Conservation (phyloP, 2,329 filamentous ascomycete genomes). For the Calonectria honghensis region DNA sequence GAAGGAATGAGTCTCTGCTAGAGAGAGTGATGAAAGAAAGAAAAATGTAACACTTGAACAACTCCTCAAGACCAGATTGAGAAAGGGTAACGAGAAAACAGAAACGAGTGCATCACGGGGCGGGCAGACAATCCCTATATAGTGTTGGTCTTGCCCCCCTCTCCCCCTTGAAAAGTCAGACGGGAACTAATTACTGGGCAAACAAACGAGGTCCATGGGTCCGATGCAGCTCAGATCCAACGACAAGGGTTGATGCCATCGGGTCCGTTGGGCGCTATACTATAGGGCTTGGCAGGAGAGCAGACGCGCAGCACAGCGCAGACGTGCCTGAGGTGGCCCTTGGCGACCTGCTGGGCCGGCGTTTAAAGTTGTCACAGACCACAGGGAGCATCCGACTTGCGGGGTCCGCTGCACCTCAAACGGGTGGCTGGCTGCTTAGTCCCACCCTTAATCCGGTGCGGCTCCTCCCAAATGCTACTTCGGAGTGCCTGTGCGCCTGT, state of each 20-base stretch:
- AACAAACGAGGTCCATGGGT: conserved; percentile 13
- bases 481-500: not conserved
- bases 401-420: conserved; percentile 34
- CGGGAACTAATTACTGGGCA: conserved; percentile 23
- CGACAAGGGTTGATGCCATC: conserved; percentile 19
- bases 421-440: conserved; percentile 36
- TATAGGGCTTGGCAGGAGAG: conserved; percentile 25
- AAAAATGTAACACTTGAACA: conserved; percentile 40
- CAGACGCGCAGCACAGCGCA: conserved; percentile 18
- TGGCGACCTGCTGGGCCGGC: conserved; percentile 30
- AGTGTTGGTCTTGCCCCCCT: conserved; percentile 23
- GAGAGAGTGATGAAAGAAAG: conserved; percentile 24
- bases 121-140: conserved; percentile 46
- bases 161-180: conserved; percentile 31
- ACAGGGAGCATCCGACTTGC: conserved; percentile 21
- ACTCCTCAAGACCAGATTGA: conserved; percentile 47
- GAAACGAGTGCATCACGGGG: conserved; percentile 30
- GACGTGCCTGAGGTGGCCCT: conserved; percentile 15
- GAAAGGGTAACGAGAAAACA: conserved; percentile 43
- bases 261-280: conserved; percentile 10
- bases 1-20: conserved; percentile 41
- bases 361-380: conserved; percentile 32
- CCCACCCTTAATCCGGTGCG: conserved; percentile 35
- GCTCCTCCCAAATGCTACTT: conserved; percentile 21
- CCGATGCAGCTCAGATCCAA: conserved; percentile 30